Base-by-base conservation (phyloP, 306 rosid genomes). In the Castanea mollissima region DNA sequence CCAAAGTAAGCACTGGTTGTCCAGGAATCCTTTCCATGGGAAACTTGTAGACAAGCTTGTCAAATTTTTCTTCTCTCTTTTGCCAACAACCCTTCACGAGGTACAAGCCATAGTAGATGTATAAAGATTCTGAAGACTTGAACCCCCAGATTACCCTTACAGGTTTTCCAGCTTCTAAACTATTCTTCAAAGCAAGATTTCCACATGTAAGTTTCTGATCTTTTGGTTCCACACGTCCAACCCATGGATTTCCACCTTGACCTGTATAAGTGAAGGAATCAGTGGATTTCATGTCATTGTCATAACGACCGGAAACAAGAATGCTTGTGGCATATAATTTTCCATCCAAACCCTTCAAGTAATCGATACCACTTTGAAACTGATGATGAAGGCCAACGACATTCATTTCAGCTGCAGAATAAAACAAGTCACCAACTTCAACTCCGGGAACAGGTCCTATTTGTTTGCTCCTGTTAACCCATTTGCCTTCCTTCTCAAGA, bases 321-420 rank as follows among this genome's bases (percentile, higher is more conserved):
- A 89, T 55, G 80, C 91, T 85, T 1, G 88, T 87, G 19, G 89
- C 93, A 49, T 83, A 32, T 0, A 23, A 31, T 31, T 19, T 9
- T 4, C 38, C 51, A 8, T 75, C 81, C 41, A 38, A 38, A 38
- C 41, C 52, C 23, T 55, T 55, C 72, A 77, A 51, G 71, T 46
- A 87, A 82, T 87, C 91, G 75, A 89, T 87, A 3, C 93, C 91
- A 13, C 8, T 6, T 0, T 0, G 1, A 58, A 38, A 55, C 2
- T 60, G 83, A 5, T 35, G 56, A 58, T 89, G 93, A 56, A 89
- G 93, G 15, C 93, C 93, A 57, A 83, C 12, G 0, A 85, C 49
- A 46, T 14, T 2, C 44, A 89, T 80, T 63, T 89, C 89, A 55
- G 41, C 16, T 74, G 84, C 77, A 21, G 49, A 71, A 8, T 49